Evolutionary conservation across 2,329 filamentous ascomycete genomes (phyloP).

Genomic region (Achaetomium macrosporum): DNA sequence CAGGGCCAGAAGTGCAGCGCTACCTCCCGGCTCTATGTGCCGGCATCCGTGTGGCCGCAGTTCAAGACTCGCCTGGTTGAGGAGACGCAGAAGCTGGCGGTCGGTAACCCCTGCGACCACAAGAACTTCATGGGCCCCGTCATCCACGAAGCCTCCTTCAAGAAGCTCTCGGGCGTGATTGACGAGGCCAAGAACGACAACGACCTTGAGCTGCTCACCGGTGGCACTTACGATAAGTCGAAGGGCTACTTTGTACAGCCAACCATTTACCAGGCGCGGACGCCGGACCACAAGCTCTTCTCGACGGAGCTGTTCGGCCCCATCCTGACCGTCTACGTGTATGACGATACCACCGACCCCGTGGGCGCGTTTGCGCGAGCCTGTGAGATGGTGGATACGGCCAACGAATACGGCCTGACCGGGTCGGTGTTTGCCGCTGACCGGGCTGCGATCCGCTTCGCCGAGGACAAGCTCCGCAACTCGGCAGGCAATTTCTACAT

Average conservation of each 20-base stretch:
- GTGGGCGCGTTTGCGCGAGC: conserved; percentile 41
- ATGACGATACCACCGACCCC: conserved; percentile 37
- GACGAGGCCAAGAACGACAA: conserved; percentile 39
- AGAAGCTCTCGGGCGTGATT: conserved; percentile 40
- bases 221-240: conserved; percentile 39
- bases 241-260: conserved; percentile 42
- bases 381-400: conserved; percentile 61
- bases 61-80: conserved; percentile 36
- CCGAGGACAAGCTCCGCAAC: conserved; percentile 46
- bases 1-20: conserved; percentile 49
- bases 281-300: conserved; percentile 39
- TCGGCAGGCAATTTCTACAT: conserved; percentile 53
- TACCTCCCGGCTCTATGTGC: conserved; percentile 50
- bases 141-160: conserved; percentile 42
- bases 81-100: conserved; percentile 30
- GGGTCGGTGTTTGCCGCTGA: conserved; percentile 46
- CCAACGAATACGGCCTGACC: conserved; percentile 61
- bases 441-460: conserved; percentile 42
- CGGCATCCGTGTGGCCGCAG: conserved; percentile 37
- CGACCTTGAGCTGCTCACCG: conserved; percentile 38
- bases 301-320: conserved; percentile 45
- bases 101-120: conserved; percentile 30
- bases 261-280: conserved; percentile 39
- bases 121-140: conserved; percentile 43
- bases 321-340: conserved; percentile 42